Evolutionary conservation across 306 rosid genomes (phyloP), one percentile per base, ranked within the genome.

Genomic region (Sindora glabra): DNA sequence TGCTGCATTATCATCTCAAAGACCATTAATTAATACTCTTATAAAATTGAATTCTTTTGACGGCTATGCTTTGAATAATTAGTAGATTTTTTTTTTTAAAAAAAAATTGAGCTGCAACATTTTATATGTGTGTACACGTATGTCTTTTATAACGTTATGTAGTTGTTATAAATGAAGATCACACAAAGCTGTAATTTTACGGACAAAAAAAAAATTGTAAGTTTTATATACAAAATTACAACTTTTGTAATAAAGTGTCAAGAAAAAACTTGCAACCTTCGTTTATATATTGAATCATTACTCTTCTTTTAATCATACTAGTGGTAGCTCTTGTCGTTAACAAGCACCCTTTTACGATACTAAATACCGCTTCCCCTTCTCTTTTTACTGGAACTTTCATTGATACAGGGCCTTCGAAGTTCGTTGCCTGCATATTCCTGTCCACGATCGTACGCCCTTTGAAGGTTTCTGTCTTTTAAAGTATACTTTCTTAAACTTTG

Each of bases 401-500:
- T 13, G 39, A 18, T 67, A 55, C 86, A 92, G 99, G 87, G 85
- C 74, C 61, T 92, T 92, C 11, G 95, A 89, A 80, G 97, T 92
- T 74, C 81, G 83, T 47, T 92, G 99, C 79, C 74, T 92, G 79
- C 94, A 92, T 62, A 78, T 92, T 64, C 99, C 99, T 38, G 81
- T 71, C 58, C 71, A 64, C 2, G 99, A 92, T 67, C 85, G 86
- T 68, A 92, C 95, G 18, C 88, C 90, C 41, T 89, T 92, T 73
- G 89, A 92, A 92, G 99, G 99, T 92, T 40, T 67, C 40, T 55
- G 66, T 70, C 25, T 62, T 67, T 53, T 75, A 9, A 47, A 6
- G 21, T 63, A 60, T 72, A 60, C 65, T 1, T 10, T 53, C 5
- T 2, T 29, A 16, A 8, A 32, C 33, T 12, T 13, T 30, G 8